These are phyloP conservation scores for Mastigamoeba balamuthi DNA, from an alignment of 78 protist genomes.

Conservation along the genomic window DNA sequence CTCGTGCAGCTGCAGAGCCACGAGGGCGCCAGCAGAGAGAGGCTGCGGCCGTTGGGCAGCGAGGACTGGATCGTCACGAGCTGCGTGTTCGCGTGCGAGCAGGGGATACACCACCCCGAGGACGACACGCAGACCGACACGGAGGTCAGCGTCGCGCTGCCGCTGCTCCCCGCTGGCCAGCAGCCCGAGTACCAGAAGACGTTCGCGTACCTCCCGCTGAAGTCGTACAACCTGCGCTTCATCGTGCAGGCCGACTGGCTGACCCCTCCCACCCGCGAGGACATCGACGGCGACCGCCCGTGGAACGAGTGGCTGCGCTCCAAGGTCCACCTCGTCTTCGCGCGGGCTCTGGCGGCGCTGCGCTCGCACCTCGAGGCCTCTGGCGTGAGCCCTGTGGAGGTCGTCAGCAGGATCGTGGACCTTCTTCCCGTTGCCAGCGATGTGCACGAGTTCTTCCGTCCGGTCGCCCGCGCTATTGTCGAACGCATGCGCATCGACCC, in stretches of 20 bases:
- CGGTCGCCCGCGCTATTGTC: background rate
- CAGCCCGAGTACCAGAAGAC: background rate
- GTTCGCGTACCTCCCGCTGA: slow-evolving; percentile 48
- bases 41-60: too few relatives aligned
- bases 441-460: background rate
- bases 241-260: slow-evolving; percentile 41
- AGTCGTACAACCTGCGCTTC: slow-evolving; percentile 19
- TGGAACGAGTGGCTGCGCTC: slow-evolving; percentile 36
- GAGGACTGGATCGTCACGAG: background rate
- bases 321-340: background rate
- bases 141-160: slow-evolving; percentile 17
- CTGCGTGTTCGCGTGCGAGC: background rate
- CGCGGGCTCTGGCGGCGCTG: background rate
- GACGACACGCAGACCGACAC: background rate
- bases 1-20: background rate
- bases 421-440: background rate
- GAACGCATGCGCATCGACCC: background rate
- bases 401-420: background rate
- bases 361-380: background rate
- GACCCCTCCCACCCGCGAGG: slow-evolving; percentile 28
- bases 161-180: background rate
- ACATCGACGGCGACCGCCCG: slow-evolving; percentile 1
- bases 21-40: too few relatives aligned
- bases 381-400: background rate
- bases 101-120: background rate